These are phyloP conservation scores for Xanthoceras sorbifolium DNA, from an alignment of 345 rosid species.

Conservation along the genomic window DNA sequence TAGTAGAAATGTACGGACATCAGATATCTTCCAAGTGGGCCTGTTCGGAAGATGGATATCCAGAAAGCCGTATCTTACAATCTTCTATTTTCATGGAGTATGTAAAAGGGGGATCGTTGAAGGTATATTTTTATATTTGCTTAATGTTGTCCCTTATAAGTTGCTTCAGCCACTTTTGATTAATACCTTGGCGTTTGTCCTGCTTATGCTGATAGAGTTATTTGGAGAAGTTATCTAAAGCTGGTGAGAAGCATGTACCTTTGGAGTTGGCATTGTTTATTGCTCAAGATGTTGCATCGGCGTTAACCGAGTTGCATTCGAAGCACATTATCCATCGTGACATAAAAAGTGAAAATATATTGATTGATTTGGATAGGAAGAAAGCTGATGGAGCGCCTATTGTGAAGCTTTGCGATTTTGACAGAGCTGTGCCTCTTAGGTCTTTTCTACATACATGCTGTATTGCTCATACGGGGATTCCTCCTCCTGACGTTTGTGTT, in stretches of 20 bases:
- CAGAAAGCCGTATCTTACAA: slow-evolving; percentile 50
- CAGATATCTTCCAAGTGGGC: slow-evolving; percentile 76
- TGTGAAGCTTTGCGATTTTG: slow-evolving; percentile 95
- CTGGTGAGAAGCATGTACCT: slow-evolving; percentile 66
- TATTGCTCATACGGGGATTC: slow-evolving; percentile 76
- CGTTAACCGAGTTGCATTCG: slow-evolving; percentile 77
- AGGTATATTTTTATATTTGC: slow-evolving; percentile 41
- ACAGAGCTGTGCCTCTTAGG: slow-evolving; percentile 86
- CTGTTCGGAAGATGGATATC: slow-evolving; percentile 55
- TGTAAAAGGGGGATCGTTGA: slow-evolving; percentile 80
- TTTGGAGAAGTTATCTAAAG: slow-evolving; percentile 62
- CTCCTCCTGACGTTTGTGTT: slow-evolving; percentile 82
- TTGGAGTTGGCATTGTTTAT: slow-evolving; percentile 63
- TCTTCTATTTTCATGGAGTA: slow-evolving; percentile 87
- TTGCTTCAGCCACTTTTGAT: slow-evolving; percentile 6
- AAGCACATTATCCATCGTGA: slow-evolving; percentile 95
- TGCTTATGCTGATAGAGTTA: slow-evolving; percentile 51
- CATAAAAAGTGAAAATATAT: slow-evolving; percentile 87
- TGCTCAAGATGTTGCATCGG: slow-evolving; percentile 78
- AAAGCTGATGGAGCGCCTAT: slow-evolving; percentile 57
- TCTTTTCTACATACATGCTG: slow-evolving; percentile 79
- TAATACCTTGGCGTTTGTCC: background rate
- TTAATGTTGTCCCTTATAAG: background rate
- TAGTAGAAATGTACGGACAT: slow-evolving; percentile 89
- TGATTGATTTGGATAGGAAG: slow-evolving; percentile 72